These are phyloP conservation scores for Aspergillus sp. DNA, from an alignment of 2,329 filamentous ascomycete species.

Conservation along the genomic window DNA sequence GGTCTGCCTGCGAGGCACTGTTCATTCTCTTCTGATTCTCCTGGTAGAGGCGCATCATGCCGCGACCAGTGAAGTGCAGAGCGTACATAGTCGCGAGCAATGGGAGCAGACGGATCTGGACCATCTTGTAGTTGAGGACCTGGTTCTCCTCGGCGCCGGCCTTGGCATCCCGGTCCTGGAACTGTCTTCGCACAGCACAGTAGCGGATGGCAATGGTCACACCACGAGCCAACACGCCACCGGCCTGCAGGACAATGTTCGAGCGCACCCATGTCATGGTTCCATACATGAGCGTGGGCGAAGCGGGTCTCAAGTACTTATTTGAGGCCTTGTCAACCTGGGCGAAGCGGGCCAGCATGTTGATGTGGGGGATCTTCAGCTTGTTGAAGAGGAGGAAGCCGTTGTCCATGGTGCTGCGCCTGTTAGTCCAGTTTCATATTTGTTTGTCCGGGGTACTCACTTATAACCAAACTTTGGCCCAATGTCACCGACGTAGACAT, in stretches of 20 bases:
- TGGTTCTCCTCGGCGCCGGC: conserved; percentile 65
- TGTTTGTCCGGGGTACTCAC: conserved; percentile 27
- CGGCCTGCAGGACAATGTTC: conserved; percentile 71
- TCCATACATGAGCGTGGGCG: conserved; percentile 69
- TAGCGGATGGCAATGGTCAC: conserved; percentile 78
- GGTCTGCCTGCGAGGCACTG: conserved; percentile 44
- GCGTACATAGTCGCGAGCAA: conserved; percentile 73
- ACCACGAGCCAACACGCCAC: conserved; percentile 69
- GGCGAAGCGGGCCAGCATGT: conserved; percentile 72
- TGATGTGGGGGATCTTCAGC: conserved; percentile 70
- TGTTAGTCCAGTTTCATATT: conserved; percentile 2
- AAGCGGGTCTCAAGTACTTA: conserved; percentile 66
- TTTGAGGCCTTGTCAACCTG: conserved; percentile 66
- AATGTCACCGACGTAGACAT: conserved; percentile 75
- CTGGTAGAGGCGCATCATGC: conserved; percentile 72
- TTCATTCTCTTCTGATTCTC: conserved; percentile 70
- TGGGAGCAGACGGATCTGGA: conserved; percentile 71
- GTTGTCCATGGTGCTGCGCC: conserved; percentile 69
- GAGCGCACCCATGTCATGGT: conserved; percentile 75
- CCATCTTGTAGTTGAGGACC: conserved; percentile 79
- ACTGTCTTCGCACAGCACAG: conserved; percentile 71
- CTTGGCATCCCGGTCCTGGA: conserved; percentile 70
- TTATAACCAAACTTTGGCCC: conserved; percentile 79
- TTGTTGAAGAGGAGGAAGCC: conserved; percentile 77
- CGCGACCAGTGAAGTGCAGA: conserved; percentile 74